Evolutionary conservation across 2,329 filamentous ascomycete genomes (phyloP).

Genomic region (Xenosphaeropsis pyriputrescens): DNA sequence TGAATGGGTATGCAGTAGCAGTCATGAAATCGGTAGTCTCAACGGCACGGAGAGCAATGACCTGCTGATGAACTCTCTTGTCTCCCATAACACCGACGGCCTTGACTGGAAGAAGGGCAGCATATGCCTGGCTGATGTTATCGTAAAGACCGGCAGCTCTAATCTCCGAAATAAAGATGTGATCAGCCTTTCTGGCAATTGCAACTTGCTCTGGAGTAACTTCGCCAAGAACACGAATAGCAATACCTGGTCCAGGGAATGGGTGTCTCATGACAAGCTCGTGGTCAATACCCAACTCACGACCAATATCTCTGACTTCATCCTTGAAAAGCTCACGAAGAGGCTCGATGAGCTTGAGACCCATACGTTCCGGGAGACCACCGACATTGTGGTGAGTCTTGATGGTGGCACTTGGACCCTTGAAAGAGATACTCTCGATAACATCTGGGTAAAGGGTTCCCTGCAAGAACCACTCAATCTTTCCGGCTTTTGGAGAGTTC

Average conservation of each 20-base stretch:
- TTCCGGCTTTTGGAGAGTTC: conserved; percentile 51
- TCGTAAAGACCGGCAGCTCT: conserved; percentile 57
- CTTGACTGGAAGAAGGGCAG: conserved; percentile 49
- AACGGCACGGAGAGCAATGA: conserved; percentile 47
- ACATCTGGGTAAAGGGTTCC: conserved; percentile 55
- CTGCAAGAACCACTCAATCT: conserved; percentile 78
- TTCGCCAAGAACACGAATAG: conserved; percentile 70
- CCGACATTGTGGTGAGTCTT: conserved; percentile 62
- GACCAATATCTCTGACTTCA: conserved; percentile 58
- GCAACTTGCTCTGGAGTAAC: conserved; percentile 66
- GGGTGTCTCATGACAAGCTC: conserved; percentile 69
- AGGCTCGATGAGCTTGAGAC: conserved; percentile 61
- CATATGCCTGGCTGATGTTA: conserved; percentile 56
- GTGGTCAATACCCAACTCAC: conserved; percentile 53
- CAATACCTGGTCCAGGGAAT: conserved; percentile 59
- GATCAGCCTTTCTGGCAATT: conserved; percentile 64
- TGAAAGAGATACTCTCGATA: conserved; percentile 53
- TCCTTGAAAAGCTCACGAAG: conserved; percentile 74
- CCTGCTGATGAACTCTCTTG: conserved; percentile 48
- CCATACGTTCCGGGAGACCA: conserved; percentile 43
- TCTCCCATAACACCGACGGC: conserved; percentile 57
- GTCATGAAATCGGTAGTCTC: conserved; percentile 31
- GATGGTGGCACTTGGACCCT: conserved; percentile 56
- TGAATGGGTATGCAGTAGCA: conserved; percentile 27
- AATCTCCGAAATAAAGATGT: conserved; percentile 70